phyloP scores from a whole-genome alignment of 768 basidiomycete species.

The Lentinula sp. region DNA sequence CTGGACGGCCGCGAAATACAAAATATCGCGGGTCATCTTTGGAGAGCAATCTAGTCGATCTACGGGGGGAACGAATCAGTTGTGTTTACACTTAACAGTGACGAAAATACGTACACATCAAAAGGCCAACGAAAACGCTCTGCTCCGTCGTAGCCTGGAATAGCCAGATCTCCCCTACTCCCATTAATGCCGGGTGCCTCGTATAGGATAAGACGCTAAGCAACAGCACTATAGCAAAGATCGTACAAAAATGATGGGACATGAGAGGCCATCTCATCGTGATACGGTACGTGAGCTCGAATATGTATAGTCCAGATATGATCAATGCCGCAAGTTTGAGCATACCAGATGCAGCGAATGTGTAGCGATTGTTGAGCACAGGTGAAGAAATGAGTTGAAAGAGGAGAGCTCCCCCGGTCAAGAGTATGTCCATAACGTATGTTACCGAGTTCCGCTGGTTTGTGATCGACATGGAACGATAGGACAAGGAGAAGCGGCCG shows the following conservation, averaged over 20 bases:
- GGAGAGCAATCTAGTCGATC: not conserved
- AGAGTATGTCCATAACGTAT: not conserved
- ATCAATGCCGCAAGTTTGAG: not conserved
- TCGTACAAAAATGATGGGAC: constrained; percentile 1
- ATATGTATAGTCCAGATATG: constrained; percentile 1
- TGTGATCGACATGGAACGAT: not conserved
- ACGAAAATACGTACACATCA: not conserved
- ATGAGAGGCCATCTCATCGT: constrained; percentile 2
- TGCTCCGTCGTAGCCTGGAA: constrained; percentile 3
- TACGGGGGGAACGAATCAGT: not conserved
- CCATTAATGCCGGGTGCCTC: not conserved
- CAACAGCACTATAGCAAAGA: not conserved
- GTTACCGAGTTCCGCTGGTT: not conserved
- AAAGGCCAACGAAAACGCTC: not conserved
- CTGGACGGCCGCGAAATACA: not conserved
- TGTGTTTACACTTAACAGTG: too few relatives aligned
- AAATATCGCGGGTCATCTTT: not conserved
- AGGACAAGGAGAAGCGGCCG: not conserved
- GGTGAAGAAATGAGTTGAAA: not conserved
- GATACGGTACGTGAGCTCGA: constrained; percentile 1
- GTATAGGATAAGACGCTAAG: not conserved
- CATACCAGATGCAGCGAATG: not conserved
- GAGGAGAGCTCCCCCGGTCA: not conserved
- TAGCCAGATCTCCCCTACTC: not conserved
- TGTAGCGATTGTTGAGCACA: not conserved